Base-by-base conservation (phyloP, 306 rosid species). In the Aeschynomene evenia region DNA sequence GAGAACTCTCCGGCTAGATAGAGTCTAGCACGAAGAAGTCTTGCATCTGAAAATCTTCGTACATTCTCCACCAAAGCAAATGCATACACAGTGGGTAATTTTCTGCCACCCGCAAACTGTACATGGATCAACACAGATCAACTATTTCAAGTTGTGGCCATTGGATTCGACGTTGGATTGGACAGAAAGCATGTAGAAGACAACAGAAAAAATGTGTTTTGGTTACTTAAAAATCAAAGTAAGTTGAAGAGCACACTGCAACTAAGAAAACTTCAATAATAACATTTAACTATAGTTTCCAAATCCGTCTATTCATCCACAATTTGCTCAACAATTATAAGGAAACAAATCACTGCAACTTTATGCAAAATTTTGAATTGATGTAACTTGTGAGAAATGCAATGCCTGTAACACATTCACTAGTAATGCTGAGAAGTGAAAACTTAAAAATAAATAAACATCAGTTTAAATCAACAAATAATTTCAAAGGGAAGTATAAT, bases 11-110 rank as follows among this genome's bases (percentile, higher is more conserved):
- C 96, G 9, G 86, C 86, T 63, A 93, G 80, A 81, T 73, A 85
- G 86, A 93, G 84, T 84, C 94, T 86, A 55, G 85, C 86, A 55
- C 83, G 83, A 57, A 90, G 54, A 72, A 86, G 83, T 63, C 71
- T 63, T 60, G 81, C 34, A 14, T 79, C 77, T 24, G 76, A 71
- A 72, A 14, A 74, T 73, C 63, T 82, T 9, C 81, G 88, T 54
- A 68, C 62, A 33, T 78, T 79, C 73, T 93, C 98, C 73, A 93
- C 98, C 81, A 86, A 86, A 37, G 97, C 93, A 86, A 93, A 93
- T 9, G 96, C 97, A 63, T 93, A 86, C 3, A 80, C 81, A 11
- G 85, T 80, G 14, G 89, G 91, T 18, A 88, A 68, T 59, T 61
- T 82, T 78, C 79, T 74, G 31, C 79, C 83, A 36, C 29, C 80